These are phyloP conservation scores for Schizophyllum amplum DNA, from an alignment of 1,284 basidiomycete species.

Conservation along the genomic window DNA sequence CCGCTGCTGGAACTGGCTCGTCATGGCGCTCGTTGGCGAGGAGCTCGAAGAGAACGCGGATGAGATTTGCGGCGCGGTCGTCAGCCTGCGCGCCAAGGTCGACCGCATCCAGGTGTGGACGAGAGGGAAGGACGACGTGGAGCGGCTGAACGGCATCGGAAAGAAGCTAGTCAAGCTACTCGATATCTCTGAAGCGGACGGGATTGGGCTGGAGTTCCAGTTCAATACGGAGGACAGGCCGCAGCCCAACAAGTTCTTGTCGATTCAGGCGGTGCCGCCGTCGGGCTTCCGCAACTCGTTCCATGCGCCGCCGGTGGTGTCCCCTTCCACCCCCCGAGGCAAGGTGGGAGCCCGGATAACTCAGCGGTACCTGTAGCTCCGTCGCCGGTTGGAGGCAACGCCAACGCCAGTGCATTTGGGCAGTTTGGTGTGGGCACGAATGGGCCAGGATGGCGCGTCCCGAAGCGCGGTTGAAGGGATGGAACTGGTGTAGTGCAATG, in stretches of 20 bases:
- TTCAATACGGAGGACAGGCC: slow-evolving; percentile 79
- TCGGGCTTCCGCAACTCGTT: slow-evolving; percentile 61
- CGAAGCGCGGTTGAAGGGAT: neutral
- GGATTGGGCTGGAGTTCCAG: slow-evolving; percentile 83
- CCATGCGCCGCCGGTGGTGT: slow-evolving; percentile 33
- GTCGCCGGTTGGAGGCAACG: neutral
- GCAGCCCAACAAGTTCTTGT: slow-evolving; percentile 68
- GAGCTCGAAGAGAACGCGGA: slow-evolving; percentile 75
- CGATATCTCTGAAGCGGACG: slow-evolving; percentile 71
- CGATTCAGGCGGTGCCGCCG: slow-evolving; percentile 62
- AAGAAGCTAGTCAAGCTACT: slow-evolving; percentile 74
- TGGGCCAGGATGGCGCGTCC: neutral
- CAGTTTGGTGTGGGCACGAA: neutral
- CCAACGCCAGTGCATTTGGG: neutral
- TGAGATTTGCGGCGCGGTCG: slow-evolving; percentile 86
- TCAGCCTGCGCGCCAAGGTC: slow-evolving; percentile 79
- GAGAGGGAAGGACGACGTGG: slow-evolving; percentile 74
- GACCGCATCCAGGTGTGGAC: slow-evolving; percentile 92
- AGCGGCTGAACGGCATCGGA: slow-evolving; percentile 77
- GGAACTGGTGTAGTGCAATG: too few species aligned
- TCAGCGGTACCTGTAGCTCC: neutral
- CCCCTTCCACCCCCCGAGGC: slow-evolving; percentile 33
- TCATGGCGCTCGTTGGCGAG: slow-evolving; percentile 88
- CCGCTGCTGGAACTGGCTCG: slow-evolving; percentile 84
- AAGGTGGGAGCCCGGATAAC: too few species aligned